Base-by-base conservation (phyloP, 768 basidiomycete species). In the Galerina sulciceps region DNA sequence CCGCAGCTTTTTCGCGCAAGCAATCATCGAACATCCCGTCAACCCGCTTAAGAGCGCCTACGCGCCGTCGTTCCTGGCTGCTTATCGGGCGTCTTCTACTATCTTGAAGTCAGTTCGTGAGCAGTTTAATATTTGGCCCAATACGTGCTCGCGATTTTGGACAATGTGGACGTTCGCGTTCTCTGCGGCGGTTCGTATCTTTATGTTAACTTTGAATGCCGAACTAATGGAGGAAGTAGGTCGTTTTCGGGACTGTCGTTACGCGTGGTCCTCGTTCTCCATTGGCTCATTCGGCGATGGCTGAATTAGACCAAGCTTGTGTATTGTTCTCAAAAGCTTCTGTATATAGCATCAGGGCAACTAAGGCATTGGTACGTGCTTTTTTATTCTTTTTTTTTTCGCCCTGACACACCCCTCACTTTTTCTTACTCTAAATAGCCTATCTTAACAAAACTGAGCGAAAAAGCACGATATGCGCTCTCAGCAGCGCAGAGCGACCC, bases 181-280 rank as follows among this genome's bases (percentile, higher is more conserved):
- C 64, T 81, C 79, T 10, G 81, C 86, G 26, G 83, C 80, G 51
- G 81, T 85, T 47, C 53, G 79, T 46, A 13, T 55, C 20, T 20
- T 34, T 60, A 31, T 56, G 23, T 20, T 53, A 44, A 10, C 18
- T 4, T 20, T 41, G 8, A 17, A 18, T 9, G 10, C 4, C 13
- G 9, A 22, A 6, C 35, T 20, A 50, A 13, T 2, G 11, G 37
- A 3, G 26, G 26, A 26, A 6, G 5, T 57, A 91, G 90, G 81
- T 91, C 10, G 87, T 93, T 14, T 89, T 93, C 65, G 92, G 90
- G 3, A 87, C 89, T 4, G 87, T 93, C 17, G 91, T 89, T 2
- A 90, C 88, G 2, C 83, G 88, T 26, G 85, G 87, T 3, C 91
- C 91, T 5, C 75, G 81, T 6, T 90, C 87, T 1, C 83, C 87